These are phyloP conservation scores for Glomus cerebriforme DNA, from an alignment of 192 early-diverging fungal species.

Conservation along the genomic window DNA sequence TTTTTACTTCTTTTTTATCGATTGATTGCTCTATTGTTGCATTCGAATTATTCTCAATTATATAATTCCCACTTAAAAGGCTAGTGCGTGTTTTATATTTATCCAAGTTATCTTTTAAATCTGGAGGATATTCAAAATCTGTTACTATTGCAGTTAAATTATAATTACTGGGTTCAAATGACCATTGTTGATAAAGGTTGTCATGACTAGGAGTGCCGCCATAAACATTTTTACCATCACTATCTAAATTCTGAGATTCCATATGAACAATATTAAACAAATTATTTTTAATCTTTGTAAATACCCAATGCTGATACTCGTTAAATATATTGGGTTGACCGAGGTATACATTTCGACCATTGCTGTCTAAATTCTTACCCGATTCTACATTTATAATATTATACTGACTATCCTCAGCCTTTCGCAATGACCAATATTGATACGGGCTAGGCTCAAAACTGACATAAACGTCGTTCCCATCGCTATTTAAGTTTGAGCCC, in stretches of 20 bases:
- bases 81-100: background rate
- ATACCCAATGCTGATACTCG: background rate
- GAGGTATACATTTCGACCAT: background rate
- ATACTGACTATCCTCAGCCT: background rate
- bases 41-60: background rate
- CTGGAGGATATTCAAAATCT: background rate
- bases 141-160: background rate
- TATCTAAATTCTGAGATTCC: background rate
- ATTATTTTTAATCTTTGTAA: background rate
- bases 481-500: background rate
- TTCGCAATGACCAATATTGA: background rate
- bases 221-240: background rate
- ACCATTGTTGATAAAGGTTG: background rate
- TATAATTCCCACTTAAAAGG: background rate
- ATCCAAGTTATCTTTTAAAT: background rate
- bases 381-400: background rate
- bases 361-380: background rate
- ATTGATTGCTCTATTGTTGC: background rate
- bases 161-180: background rate
- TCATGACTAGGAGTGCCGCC: background rate
- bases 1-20: background rate
- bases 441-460: background rate
- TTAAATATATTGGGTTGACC: background rate
- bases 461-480: background rate
- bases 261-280: background rate